Percentiles rank a stretch among this genome's conserved stretches.
Evolutionary conservation across 2,329 filamentous ascomycete genomes (phyloP).

Genomic region (Sclerotinia trifoliorum): DNA sequence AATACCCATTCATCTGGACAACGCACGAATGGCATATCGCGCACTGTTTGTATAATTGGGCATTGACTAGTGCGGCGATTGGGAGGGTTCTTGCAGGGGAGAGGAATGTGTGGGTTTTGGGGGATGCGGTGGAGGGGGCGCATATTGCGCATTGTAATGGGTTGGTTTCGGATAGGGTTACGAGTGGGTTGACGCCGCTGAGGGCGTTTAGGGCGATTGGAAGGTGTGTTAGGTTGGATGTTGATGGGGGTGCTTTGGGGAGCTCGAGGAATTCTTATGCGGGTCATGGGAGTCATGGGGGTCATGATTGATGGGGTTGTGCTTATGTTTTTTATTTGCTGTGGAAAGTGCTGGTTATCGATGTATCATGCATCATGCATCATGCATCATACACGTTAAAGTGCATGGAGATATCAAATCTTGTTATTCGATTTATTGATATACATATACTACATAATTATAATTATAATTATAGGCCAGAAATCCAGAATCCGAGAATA

Average conservation of each 20-base stretch:
- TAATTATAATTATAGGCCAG: too few relatives aligned
- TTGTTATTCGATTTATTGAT: neutral
- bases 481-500: neutral
- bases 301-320: neutral
- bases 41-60: neutral
- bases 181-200: neutral
- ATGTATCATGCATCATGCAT: too few relatives aligned
- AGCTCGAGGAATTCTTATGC: neutral
- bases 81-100: neutral
- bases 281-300: neutral
- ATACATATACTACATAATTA: neutral
- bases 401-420: neutral
- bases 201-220: neutral
- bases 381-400: neutral
- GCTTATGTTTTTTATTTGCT: neutral
- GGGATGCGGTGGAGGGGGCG: neutral
- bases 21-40: neutral
- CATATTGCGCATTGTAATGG: neutral
- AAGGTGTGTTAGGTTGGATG: neutral
- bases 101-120: neutral
- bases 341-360: too few relatives aligned
- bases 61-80: neutral
- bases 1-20: neutral
- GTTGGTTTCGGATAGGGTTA: neutral
- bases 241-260: neutral